Percentiles rank a stretch among this genome's conserved stretches.
These are phyloP conservation scores for Phialocephala sp. DNA, from an alignment of 2,329 filamentous ascomycete genomes.

Conservation along the genomic window DNA sequence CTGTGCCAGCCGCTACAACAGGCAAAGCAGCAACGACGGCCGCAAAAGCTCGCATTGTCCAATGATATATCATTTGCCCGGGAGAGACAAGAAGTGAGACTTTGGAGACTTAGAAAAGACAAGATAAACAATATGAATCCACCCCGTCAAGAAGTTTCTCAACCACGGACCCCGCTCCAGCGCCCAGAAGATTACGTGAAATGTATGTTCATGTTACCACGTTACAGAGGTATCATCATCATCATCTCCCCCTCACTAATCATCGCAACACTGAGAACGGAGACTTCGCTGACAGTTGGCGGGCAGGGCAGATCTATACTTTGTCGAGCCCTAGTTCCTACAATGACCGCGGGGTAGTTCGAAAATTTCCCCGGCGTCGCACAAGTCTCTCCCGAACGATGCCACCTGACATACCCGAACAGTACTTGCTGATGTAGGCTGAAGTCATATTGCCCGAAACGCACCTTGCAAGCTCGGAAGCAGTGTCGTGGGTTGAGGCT, in stretches of 20 bases:
- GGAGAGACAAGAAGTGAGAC: not conserved
- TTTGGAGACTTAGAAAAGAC: not conserved
- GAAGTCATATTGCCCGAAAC: not conserved
- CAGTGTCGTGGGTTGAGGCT: not conserved
- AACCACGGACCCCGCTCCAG: not conserved
- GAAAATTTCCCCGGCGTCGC: not conserved
- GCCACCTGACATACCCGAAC: constrained; percentile 6
- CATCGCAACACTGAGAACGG: not conserved
- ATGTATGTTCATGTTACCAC: constrained; percentile 1
- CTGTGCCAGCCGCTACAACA: not conserved
- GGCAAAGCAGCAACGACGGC: not conserved
- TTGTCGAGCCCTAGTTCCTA: not conserved
- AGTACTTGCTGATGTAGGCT: constrained; percentile 1
- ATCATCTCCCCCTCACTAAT: constrained; percentile 9
- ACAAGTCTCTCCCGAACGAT: not conserved
- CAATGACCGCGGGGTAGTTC: constrained; percentile 5
- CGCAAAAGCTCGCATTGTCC: not conserved
- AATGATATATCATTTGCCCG: not conserved
- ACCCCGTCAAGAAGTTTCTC: not conserved
- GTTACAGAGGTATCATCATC: not conserved
- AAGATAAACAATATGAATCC: not conserved
- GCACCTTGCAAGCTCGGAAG: not conserved
- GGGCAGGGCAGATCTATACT: constrained; percentile 7
- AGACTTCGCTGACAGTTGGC: not conserved
- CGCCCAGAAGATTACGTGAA: constrained; percentile 5